A percentile compares a stretch with the other conserved stretches of the same genome.
phyloP scores from a whole-genome alignment of 2,329 filamentous ascomycete species.

The Aspergillus flavus region DNA sequence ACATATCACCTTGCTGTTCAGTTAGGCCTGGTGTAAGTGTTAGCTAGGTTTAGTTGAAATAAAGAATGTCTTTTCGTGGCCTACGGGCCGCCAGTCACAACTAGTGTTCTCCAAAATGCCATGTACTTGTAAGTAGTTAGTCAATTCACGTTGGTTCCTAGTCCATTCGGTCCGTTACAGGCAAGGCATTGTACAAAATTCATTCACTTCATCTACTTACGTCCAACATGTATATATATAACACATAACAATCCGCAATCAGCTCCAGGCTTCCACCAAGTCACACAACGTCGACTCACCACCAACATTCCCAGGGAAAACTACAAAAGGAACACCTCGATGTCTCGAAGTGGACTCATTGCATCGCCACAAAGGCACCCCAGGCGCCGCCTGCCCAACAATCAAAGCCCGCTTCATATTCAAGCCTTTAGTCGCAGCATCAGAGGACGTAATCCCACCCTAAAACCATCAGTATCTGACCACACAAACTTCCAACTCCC shows the following conservation, averaged over 20 bases:
- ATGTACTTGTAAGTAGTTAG: neutral
- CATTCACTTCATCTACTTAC: neutral
- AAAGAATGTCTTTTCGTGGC: constrained; percentile 26
- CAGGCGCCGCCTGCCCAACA: constrained; percentile 60
- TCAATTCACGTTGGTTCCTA: neutral
- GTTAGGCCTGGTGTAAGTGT: constrained; percentile 20
- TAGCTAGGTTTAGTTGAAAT: constrained; percentile 29
- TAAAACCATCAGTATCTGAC: constrained; percentile 23
- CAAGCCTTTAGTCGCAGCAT: constrained; percentile 61
- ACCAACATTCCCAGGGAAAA: constrained; percentile 63
- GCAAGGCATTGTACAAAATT: neutral
- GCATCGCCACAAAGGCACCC: constrained; percentile 62
- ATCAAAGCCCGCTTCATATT: constrained; percentile 57
- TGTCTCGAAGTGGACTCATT: constrained; percentile 56
- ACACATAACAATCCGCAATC: neutral
- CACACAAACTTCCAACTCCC: too few relatives aligned
- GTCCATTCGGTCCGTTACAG: neutral
- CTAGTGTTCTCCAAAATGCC: neutral
- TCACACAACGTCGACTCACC: constrained; percentile 51
- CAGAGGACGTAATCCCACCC: constrained; percentile 62
- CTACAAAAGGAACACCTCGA: constrained; percentile 57
- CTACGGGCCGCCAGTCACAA: constrained; percentile 22
- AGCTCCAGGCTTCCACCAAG: constrained; percentile 47
- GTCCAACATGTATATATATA: neutral
- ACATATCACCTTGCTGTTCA: constrained; percentile 23